These are phyloP conservation scores for Nakazawaea holstii DNA, from an alignment of 805 yeast genomes.

Conservation along the genomic window DNA sequence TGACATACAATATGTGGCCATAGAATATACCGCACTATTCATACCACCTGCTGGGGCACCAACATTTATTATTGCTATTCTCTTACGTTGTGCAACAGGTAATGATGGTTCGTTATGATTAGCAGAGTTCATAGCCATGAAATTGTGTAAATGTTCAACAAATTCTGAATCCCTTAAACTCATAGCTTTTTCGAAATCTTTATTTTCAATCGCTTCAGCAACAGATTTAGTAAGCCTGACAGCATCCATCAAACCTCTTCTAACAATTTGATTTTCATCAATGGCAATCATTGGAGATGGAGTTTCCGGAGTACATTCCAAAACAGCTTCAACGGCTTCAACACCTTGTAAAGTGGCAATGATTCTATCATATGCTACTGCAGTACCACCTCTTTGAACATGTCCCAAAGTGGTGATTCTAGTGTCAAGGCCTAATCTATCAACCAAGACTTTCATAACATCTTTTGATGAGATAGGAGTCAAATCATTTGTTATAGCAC, in stretches of 20 bases:
- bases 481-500: constrained; percentile 68
- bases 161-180: constrained; percentile 66
- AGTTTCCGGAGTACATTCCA: constrained; percentile 62
- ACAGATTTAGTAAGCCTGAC: constrained; percentile 67
- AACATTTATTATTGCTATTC: constrained; percentile 66
- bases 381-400: constrained; percentile 81
- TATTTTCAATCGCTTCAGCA: constrained; percentile 59
- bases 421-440: constrained; percentile 66
- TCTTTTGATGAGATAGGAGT: constrained; percentile 62
- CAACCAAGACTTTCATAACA: constrained; percentile 61
- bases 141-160: constrained; percentile 57
- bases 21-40: constrained; percentile 73
- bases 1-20: constrained; percentile 70
- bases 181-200: constrained; percentile 68
- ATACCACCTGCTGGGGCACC: constrained; percentile 82
- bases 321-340: constrained; percentile 72
- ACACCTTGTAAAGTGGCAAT: constrained; percentile 79
- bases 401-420: constrained; percentile 76
- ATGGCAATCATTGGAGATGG: constrained; percentile 79
- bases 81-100: constrained; percentile 47
- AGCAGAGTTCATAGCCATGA: constrained; percentile 61
- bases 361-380: constrained; percentile 68
- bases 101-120: constrained; percentile 60
- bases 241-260: constrained; percentile 67
- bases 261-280: constrained; percentile 62